Evolutionary conservation across 495 filamentous ascomycete genomes (phyloP).

Genomic region (Pyrenula aspistea): DNA sequence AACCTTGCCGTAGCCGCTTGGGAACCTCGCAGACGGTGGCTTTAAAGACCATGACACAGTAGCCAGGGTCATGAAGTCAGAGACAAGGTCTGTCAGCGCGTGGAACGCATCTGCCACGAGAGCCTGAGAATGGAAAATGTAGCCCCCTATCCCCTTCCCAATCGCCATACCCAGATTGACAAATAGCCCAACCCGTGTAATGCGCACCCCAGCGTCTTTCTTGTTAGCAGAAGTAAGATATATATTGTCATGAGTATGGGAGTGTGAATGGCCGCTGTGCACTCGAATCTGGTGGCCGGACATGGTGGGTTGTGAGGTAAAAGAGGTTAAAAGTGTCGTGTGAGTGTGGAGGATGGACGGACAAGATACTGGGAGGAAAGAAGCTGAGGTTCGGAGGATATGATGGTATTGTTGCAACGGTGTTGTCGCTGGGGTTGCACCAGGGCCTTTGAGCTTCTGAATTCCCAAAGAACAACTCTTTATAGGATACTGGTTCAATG

Average conservation of each 20-base stretch:
- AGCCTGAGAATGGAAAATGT: constrained; percentile 84
- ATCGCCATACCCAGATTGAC: constrained; percentile 92
- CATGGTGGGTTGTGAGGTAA: neutral
- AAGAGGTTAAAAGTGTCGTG: neutral
- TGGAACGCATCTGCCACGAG: constrained; percentile 94
- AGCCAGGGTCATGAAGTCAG: constrained; percentile 82
- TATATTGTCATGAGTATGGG: constrained; percentile 76
- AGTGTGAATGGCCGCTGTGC: constrained; percentile 34
- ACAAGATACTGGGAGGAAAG: neutral
- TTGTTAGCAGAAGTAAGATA: constrained; percentile 84
- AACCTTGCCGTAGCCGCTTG: constrained; percentile 90
- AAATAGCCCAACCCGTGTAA: constrained; percentile 82
- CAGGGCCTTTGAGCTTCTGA: neutral
- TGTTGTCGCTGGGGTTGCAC: neutral
- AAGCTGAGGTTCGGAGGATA: neutral
- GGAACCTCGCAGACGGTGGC: constrained; percentile 70
- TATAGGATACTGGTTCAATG: neutral
- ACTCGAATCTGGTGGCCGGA: neutral
- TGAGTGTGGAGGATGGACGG: neutral
- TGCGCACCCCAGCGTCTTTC: constrained; percentile 85
- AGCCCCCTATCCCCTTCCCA: constrained; percentile 83
- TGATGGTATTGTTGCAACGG: neutral
- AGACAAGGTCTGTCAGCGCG: constrained; percentile 85
- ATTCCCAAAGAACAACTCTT: neutral
- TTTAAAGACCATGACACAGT: constrained; percentile 87